Evolutionary conservation across 495 filamentous ascomycete genomes (phyloP).

Genomic region (Pseudomonodictys pantanalensis): DNA sequence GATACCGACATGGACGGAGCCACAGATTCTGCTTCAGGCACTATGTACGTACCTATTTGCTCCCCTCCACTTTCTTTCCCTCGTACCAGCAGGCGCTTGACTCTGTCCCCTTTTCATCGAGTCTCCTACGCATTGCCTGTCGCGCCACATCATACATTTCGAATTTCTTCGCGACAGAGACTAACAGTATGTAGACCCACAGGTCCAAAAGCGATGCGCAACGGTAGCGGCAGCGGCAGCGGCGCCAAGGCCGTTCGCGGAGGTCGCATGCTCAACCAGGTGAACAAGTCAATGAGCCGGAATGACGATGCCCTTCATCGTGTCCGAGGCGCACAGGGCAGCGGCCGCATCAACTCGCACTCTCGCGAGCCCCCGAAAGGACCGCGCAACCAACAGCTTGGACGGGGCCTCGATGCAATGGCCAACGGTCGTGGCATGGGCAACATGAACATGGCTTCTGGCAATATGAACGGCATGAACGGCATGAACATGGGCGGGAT

Average conservation of each 20-base stretch:
- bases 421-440: constrained; percentile 49
- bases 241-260: constrained; percentile 35
- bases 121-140: not conserved
- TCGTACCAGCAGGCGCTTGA: not conserved
- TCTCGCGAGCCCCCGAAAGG: constrained; percentile 71
- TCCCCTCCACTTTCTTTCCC: not conserved
- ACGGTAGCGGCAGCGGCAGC: constrained; percentile 49
- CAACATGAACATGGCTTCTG: constrained; percentile 32
- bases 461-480: constrained; percentile 43
- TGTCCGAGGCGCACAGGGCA: constrained; percentile 67
- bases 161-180: constrained; percentile 14
- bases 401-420: constrained; percentile 27
- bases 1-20: constrained; percentile 74
- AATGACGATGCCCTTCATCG: constrained; percentile 74
- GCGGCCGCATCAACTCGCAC: constrained; percentile 74
- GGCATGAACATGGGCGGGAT: constrained; percentile 41
- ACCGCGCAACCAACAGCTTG: constrained; percentile 50
- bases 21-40: constrained; percentile 46
- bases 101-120: not conserved
- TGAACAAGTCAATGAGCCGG: constrained; percentile 84
- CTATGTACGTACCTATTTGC: constrained; percentile 61
- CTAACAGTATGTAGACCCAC: constrained; percentile 63
- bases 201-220: constrained; percentile 93
- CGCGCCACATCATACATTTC: not conserved
- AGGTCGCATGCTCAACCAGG: constrained; percentile 80